Evolutionary conservation across 2,329 filamentous ascomycete species (phyloP).

Genomic region (Dryadomyces quercus-mongolicae): DNA sequence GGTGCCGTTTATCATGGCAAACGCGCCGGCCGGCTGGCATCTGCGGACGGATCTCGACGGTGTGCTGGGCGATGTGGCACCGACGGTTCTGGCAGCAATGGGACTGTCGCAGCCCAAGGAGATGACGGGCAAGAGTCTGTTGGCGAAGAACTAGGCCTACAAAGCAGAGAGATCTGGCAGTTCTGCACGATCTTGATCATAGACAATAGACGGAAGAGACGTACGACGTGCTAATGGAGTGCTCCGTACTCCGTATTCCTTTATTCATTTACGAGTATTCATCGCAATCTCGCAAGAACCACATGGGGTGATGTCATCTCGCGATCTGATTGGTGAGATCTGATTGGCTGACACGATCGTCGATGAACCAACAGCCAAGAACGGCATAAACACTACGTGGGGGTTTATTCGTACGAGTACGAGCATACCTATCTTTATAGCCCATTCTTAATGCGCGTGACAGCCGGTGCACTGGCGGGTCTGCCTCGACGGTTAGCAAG

Average conservation of each 20-base stretch:
- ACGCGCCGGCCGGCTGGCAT: constrained; percentile 80
- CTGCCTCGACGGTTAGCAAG: no score
- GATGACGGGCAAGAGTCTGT: constrained; percentile 79
- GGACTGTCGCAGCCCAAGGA: constrained; percentile 79
- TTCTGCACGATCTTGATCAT: no score
- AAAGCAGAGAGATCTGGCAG: not conserved
- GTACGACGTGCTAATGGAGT: no score
- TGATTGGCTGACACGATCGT: not conserved
- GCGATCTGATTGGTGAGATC: not conserved
- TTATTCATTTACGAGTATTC: not conserved
- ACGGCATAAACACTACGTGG: not conserved
- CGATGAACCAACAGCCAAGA: not conserved
- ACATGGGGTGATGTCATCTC: not conserved
- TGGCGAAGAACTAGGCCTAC: constrained; percentile 57
- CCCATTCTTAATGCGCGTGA: no score
- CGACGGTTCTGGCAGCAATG: constrained; percentile 86
- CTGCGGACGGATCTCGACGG: constrained; percentile 65
- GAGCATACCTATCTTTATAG: no score
- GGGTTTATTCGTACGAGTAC: no score
- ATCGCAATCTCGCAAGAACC: not conserved
- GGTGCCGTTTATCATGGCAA: constrained; percentile 96
- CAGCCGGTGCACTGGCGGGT: no score
- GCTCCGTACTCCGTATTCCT: no score
- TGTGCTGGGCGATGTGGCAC: constrained; percentile 93
- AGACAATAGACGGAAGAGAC: not conserved